phyloP scores from a whole-genome alignment of 2,329 filamentous ascomycete genomes.

The Aspergillus sojae region DNA sequence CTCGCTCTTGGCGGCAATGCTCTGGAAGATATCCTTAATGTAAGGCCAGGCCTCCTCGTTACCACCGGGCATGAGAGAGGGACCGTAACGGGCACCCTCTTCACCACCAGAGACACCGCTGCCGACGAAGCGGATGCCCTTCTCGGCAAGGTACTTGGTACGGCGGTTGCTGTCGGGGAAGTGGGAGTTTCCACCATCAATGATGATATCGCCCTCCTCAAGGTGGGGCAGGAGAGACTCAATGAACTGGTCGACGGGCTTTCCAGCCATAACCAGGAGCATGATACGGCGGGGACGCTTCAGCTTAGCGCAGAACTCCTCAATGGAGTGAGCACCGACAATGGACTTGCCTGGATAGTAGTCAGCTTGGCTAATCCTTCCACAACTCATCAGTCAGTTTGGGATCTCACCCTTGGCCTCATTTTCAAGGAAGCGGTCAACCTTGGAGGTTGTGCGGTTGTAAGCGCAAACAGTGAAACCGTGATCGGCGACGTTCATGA shows the following conservation, averaged over 20 bases:
- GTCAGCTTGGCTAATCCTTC: neutral
- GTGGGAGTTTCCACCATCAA: conserved; percentile 98
- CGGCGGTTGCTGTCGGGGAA: conserved; percentile 99
- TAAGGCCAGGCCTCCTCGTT: conserved; percentile 97
- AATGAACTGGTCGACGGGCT: conserved; percentile 98
- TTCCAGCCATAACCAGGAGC: conserved; percentile 98
- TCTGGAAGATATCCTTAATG: conserved; percentile 99
- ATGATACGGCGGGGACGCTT: conserved; percentile 97
- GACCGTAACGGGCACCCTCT: conserved; percentile 97
- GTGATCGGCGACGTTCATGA: conserved; percentile 85
- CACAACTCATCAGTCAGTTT: neutral
- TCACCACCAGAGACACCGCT: conserved; percentile 98
- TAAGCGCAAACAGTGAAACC: conserved; percentile 97
- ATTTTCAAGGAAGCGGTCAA: conserved; percentile 89
- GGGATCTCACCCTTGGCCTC: conserved; percentile 73
- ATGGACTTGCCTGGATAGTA: conserved; percentile 74
- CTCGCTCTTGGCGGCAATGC: conserved; percentile 96
- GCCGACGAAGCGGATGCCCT: conserved; percentile 95
- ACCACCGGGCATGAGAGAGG: conserved; percentile 98
- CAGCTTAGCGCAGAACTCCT: conserved; percentile 95
- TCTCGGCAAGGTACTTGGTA: conserved; percentile 79
- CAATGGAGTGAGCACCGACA: conserved; percentile 85
- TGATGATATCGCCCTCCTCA: conserved; percentile 93
- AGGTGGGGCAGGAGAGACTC: conserved; percentile 85
- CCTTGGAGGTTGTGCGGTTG: conserved; percentile 98